Percentiles rank a stretch among this genome's conserved stretches.
phyloP scores from a whole-genome alignment of 2,329 filamentous ascomycete genomes.

The Fusarium dimerum region DNA sequence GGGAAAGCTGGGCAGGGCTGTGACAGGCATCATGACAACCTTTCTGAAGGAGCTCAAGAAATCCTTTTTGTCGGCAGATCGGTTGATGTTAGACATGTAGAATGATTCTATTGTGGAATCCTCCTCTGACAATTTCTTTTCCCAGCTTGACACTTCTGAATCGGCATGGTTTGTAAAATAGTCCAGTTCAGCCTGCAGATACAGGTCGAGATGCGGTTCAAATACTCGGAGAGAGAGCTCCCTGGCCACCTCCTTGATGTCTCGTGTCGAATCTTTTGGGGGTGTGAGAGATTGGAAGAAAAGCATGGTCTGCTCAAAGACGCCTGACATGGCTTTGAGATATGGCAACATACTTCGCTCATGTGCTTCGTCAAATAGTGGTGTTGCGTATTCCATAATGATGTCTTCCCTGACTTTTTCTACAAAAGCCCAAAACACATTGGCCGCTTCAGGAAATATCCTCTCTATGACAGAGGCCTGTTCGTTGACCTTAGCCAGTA shows the following conservation, averaged over 20 bases:
- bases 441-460: constrained; percentile 72
- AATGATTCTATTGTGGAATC: constrained; percentile 90
- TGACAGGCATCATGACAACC: constrained; percentile 98
- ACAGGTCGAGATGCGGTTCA: constrained; percentile 90
- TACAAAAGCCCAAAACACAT: constrained; percentile 76
- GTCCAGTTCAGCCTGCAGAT: constrained; percentile 87
- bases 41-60: constrained; percentile 97
- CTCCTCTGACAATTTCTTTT: constrained; percentile 87
- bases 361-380: constrained; percentile 85
- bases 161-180: constrained; percentile 79
- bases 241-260: constrained; percentile 65
- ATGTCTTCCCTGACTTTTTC: constrained; percentile 84
- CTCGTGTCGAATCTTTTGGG: constrained; percentile 61
- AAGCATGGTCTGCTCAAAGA: constrained; percentile 82
- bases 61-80: constrained; percentile 94
- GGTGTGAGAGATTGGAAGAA: constrained; percentile 73
- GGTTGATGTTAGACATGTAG: constrained; percentile 92
- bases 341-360: constrained; percentile 74
- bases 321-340: constrained; percentile 79
- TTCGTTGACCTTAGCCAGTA: constrained; percentile 78
- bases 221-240: constrained; percentile 73
- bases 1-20: constrained; percentile 73
- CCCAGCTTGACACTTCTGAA: constrained; percentile 79
- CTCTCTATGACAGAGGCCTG: constrained; percentile 78
- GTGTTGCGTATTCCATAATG: constrained; percentile 81